Percentiles rank a stretch among this genome's conserved stretches.
Conservation (phyloP, 2,329 filamentous ascomycete species). For the Colletotrichum sp. region DNA sequence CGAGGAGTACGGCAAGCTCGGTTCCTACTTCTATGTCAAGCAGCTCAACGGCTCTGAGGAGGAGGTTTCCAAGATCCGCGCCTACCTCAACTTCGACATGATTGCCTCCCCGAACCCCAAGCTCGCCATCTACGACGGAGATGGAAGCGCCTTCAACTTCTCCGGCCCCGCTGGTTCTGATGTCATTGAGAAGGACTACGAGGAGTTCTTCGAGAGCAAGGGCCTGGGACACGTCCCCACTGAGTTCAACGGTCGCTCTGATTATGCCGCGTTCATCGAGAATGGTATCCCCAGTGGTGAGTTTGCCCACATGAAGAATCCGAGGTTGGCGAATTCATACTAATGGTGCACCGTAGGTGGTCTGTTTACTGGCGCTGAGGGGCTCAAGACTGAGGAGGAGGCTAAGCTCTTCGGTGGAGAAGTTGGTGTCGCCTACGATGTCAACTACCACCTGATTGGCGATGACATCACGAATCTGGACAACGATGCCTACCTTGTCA, state of each 20-base stretch:
- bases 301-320: neutral
- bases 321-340: neutral
- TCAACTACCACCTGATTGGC: constrained; percentile 50
- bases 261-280: constrained; percentile 72
- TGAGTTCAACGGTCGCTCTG: constrained; percentile 66
- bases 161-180: constrained; percentile 60
- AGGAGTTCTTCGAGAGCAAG: constrained; percentile 55
- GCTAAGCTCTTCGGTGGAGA: constrained; percentile 65
- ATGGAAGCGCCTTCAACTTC: constrained; percentile 64
- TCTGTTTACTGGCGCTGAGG: constrained; percentile 72
- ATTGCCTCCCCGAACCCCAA: constrained; percentile 55
- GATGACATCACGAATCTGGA: constrained; percentile 45
- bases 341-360: constrained; percentile 39
- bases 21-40: constrained; percentile 54
- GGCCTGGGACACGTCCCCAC: constrained; percentile 60
- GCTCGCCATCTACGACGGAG: constrained; percentile 64
- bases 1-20: constrained; percentile 54
- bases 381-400: constrained; percentile 65
- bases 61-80: constrained; percentile 54
- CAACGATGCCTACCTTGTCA: constrained; percentile 48
- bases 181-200: constrained; percentile 63
- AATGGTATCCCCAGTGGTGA: constrained; percentile 68
- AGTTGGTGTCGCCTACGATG: constrained; percentile 53
- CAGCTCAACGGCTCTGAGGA: constrained; percentile 41
- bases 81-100: constrained; percentile 65